Conservation (phyloP, 495 filamentous ascomycete genomes). For the Penicillium silybi region DNA sequence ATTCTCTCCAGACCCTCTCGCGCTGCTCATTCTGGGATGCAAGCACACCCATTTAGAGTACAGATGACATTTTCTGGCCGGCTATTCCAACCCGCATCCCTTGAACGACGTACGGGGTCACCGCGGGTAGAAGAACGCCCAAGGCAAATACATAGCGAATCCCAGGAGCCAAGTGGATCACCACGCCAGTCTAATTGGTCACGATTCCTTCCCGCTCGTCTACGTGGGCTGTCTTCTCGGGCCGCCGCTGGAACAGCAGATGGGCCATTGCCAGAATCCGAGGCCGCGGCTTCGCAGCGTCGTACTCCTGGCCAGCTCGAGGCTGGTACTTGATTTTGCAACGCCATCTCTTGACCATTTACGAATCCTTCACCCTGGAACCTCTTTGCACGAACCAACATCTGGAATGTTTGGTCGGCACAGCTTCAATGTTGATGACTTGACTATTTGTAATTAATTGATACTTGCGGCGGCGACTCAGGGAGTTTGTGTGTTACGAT, state of each 20-base stretch:
- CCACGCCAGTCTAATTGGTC: constrained; percentile 10
- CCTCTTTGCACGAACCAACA: constrained; percentile 16
- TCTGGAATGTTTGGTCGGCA: constrained; percentile 30
- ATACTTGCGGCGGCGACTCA: background rate
- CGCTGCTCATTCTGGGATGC: constrained; percentile 11
- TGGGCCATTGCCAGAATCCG: background rate
- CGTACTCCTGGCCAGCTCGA: constrained; percentile 35
- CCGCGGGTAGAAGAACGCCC: background rate
- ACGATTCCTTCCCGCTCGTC: constrained; percentile 18
- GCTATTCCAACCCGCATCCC: constrained; percentile 12
- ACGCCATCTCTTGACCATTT: background rate
- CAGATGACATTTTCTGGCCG: constrained; percentile 14
- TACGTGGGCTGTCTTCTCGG: constrained; percentile 7
- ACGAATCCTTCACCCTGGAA: constrained; percentile 1
- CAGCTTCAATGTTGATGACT: constrained; percentile 18
- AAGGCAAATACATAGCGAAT: background rate
- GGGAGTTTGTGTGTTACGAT: background rate
- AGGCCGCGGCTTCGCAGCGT: background rate
- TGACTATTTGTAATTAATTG: constrained; percentile 20
- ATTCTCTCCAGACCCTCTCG: constrained; percentile 17
- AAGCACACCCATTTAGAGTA: constrained; percentile 7
- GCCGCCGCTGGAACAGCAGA: background rate
- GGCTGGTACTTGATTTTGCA: constrained; percentile 19
- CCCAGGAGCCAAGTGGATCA: background rate
- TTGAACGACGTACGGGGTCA: background rate